Conservation (phyloP, 768 basidiomycete species). For the Suillus cothurnatus region DNA sequence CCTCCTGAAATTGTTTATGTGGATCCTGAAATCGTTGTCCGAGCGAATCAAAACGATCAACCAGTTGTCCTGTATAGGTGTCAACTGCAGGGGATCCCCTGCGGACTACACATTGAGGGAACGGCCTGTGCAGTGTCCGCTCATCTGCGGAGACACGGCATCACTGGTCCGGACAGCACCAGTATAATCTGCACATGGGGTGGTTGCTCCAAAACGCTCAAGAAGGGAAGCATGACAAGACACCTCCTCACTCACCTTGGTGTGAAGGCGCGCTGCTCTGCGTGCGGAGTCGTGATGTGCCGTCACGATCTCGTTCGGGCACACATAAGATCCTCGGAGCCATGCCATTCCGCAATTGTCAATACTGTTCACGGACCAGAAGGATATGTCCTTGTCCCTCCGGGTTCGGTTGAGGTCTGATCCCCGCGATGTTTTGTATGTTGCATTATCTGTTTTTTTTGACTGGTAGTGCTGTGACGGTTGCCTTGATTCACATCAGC, state of each 20-base stretch:
- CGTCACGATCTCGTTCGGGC: background rate
- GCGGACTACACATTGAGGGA: conserved; percentile 2
- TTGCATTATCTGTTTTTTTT: background rate
- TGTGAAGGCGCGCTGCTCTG: conserved; percentile 4
- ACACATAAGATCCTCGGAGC: background rate
- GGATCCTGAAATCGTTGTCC: background rate
- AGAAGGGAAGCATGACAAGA: conserved; percentile 10
- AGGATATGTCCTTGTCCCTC: background rate
- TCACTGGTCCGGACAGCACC: conserved; percentile 1
- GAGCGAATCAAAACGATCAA: background rate
- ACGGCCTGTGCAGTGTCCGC: background rate
- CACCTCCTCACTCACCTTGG: conserved; percentile 12
- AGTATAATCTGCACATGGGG: conserved; percentile 4
- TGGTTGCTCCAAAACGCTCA: conserved; percentile 2
- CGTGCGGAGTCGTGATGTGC: background rate
- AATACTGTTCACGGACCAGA: background rate
- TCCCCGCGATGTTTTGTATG: background rate
- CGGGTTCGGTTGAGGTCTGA: background rate
- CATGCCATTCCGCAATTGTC: background rate
- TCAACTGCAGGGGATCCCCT: background rate
- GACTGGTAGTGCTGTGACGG: background rate
- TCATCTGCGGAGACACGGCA: conserved; percentile 10
- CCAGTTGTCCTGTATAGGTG: background rate
- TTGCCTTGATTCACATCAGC: too few relatives aligned
- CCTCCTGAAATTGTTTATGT: background rate